Evolutionary conservation across 306 rosid species (phyloP), one percentile per base, ranked within the genome.

Genomic region (Crotalaria pallida): DNA sequence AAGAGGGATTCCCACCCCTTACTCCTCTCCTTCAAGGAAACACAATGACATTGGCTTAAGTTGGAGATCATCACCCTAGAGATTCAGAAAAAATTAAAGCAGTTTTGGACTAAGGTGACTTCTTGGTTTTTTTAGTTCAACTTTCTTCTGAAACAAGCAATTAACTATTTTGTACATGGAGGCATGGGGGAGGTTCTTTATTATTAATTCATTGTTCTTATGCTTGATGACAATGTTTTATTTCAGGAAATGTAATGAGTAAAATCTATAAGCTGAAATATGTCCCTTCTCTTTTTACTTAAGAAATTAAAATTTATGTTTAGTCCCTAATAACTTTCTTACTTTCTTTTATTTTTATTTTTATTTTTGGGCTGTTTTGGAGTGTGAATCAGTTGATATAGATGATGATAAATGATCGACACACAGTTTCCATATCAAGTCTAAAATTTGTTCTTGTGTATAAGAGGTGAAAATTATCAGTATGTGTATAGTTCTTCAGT

Each of bases 21-120:
- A 79, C 57, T 93, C 98, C 1, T 92, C 96, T 40, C 98, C 98
- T 73, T 93, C 98, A n/a, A 88, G 89, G 84, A 90, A 88, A 60
- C 98, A 93, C 81, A 93, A 93, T 58, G 89, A 70, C 48, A 84
- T 93, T 76, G 98, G 97, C 67, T 74, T 90, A 31, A 84, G 86
- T 45, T 77, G 87, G 89, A 82, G n/a, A n/a, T n/a, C 77, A 74
- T 88, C 92, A 34, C 96, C 96, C 33, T 89, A 79, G 79, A 45
- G 88, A 51, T 22, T 49, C 47, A 45, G 43, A 18, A 18, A 38
- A 8, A n/a, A n/a, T 29, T 29, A 29, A 10, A 31, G 29, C 19
- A 51, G 59, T 57, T 75, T 53, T 65, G 72, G 71, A 38, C 66
- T 43, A 65, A 73, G 67, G 79, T 68, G 72, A 69, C 51, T 62